phyloP scores from a whole-genome alignment of 2,329 filamentous ascomycete species.

The Pyricularia sp. region DNA sequence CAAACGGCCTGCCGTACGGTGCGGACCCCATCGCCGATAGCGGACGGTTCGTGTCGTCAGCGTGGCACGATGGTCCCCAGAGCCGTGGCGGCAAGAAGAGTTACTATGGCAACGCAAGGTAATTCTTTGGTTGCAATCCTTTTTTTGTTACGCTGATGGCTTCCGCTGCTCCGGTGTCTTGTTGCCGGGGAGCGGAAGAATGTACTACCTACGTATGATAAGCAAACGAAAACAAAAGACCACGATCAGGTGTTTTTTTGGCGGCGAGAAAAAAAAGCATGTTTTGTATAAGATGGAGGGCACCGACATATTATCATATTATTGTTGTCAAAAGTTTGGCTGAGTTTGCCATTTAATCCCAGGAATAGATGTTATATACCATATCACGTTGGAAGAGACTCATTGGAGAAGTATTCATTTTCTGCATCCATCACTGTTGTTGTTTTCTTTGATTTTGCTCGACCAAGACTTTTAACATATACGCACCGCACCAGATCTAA shows the following conservation, averaged over 20 bases:
- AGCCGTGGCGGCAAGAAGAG: not conserved
- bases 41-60: not conserved
- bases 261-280: too few relatives aligned
- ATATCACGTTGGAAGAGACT: not conserved
- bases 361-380: not conserved
- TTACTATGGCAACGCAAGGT: not conserved
- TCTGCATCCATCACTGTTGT: too few relatives aligned
- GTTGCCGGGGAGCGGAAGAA: not conserved
- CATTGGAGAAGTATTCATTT: not conserved
- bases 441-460: too few relatives aligned
- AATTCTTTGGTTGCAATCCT: not conserved
- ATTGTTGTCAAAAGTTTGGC: not conserved
- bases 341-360: not conserved
- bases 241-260: not conserved
- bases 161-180: not conserved
- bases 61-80: not conserved
- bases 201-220: not conserved
- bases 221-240: not conserved
- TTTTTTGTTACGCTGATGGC: not conserved
- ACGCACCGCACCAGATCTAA: too few relatives aligned
- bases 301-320: not conserved
- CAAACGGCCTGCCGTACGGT: not conserved
- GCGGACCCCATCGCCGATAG: not conserved
- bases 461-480: too few relatives aligned
- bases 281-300: too few relatives aligned